A percentile compares a stretch with the other conserved stretches of the same genome.
phyloP scores from a whole-genome alignment of 1,284 basidiomycete species.

The Sporisorium scitamineum region DNA sequence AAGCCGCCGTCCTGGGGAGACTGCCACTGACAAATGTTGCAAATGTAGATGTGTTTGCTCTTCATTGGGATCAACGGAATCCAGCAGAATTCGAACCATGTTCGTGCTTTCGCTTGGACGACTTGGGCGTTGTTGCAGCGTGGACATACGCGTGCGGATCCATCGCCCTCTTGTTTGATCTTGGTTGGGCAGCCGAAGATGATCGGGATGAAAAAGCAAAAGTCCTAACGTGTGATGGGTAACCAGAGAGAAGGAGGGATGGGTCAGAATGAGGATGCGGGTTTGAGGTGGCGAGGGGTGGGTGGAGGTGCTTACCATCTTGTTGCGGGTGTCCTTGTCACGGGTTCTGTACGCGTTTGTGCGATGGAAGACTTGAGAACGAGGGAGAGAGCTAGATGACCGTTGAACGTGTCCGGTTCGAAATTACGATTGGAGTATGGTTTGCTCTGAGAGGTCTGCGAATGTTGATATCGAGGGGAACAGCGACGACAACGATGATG shows the following conservation, averaged over 20 bases:
- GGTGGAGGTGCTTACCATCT: constrained; percentile 2
- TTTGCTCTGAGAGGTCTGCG: too few species aligned
- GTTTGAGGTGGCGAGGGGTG: neutral
- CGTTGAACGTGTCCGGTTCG: too few species aligned
- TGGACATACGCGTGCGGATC: constrained; percentile 63
- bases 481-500: neutral
- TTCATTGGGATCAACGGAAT: constrained; percentile 64
- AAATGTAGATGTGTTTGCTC: constrained; percentile 60
- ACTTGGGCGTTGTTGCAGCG: constrained; percentile 67
- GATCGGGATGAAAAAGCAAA: constrained; percentile 63
- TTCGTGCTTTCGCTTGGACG: constrained; percentile 61
- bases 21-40: constrained; percentile 68
- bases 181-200: constrained; percentile 67
- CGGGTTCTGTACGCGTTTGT: neutral
- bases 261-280: too few species aligned
- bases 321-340: neutral
- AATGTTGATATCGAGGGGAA: neutral
- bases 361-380: too few species aligned
- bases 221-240: constrained; percentile 37
- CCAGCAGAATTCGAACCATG: constrained; percentile 68
- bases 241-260: neutral
- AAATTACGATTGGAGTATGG: too few species aligned
- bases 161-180: constrained; percentile 66
- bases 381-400: too few species aligned
- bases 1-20: constrained; percentile 54